phyloP scores from a whole-genome alignment of 768 basidiomycete species.

The Strobilomyces confusus region DNA sequence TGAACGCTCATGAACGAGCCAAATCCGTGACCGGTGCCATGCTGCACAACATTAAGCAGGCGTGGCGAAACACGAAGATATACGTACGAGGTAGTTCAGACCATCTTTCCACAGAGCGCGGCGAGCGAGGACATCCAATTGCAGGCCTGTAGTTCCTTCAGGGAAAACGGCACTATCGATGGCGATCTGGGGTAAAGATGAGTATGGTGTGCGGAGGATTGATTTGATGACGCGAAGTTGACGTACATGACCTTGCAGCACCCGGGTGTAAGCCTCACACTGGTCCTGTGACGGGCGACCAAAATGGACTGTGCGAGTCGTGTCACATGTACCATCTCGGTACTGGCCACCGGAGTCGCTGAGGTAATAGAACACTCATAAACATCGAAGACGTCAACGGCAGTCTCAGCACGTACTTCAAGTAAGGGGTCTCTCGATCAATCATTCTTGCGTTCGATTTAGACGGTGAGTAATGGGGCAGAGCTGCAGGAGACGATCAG shows the following conservation, averaged over 20 bases:
- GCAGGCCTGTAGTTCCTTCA: conserved; percentile 77
- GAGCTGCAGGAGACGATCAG: conserved; percentile 40
- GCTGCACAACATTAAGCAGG: conserved; percentile 40
- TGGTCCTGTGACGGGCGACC: conserved; percentile 84
- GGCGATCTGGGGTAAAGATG: conserved; percentile 59
- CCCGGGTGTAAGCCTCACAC: conserved; percentile 89
- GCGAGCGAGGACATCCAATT: conserved; percentile 87
- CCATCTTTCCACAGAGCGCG: conserved; percentile 86
- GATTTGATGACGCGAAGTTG: conserved; percentile 18
- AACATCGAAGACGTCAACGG: conserved; percentile 13
- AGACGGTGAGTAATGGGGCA: conserved; percentile 89
- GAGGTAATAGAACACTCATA: conserved; percentile 14
- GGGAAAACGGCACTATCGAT: conserved; percentile 91
- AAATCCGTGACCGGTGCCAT: conserved; percentile 90
- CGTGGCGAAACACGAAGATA: conserved; percentile 6
- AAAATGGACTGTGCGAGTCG: conserved; percentile 79
- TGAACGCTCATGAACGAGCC: conserved; percentile 85
- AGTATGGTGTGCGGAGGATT: conserved; percentile 12
- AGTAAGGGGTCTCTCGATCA: conserved; percentile 74
- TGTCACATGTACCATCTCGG: conserved; percentile 86
- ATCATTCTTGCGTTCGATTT: conserved; percentile 68
- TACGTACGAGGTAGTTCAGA: conserved; percentile 67
- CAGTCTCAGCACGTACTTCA: conserved; percentile 59
- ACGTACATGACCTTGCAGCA: conserved; percentile 93
- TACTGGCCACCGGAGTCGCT: conserved; percentile 94